These are phyloP conservation scores for Veloporphyrellus conicus DNA, from an alignment of 1,284 basidiomycete species.

Conservation along the genomic window DNA sequence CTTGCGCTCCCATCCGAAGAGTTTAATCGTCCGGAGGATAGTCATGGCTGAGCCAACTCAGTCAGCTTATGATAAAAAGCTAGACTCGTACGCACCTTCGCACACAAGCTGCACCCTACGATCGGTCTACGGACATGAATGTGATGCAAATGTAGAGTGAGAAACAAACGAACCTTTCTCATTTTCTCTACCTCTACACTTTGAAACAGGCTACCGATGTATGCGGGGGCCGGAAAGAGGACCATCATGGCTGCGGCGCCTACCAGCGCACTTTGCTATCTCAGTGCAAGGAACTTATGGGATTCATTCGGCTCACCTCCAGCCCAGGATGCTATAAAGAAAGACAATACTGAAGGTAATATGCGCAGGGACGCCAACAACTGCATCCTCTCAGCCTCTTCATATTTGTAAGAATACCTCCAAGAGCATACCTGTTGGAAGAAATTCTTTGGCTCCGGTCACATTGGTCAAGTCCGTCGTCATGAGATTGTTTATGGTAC, in stretches of 20 bases:
- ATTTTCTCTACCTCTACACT: constrained; percentile 16
- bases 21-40: constrained; percentile 60
- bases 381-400: constrained; percentile 2
- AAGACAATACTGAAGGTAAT: constrained; percentile 44
- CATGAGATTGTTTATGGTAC: constrained; percentile 58
- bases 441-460: constrained; percentile 41
- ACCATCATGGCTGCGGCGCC: constrained; percentile 10
- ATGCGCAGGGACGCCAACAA: constrained; percentile 45
- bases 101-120: constrained; percentile 21
- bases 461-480: constrained; percentile 50
- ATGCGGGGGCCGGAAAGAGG: constrained; percentile 18
- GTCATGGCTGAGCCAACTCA: constrained; percentile 33
- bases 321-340: constrained; percentile 45
- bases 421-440: constrained; percentile 28
- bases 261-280: constrained; percentile 12
- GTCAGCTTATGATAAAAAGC: not conserved
- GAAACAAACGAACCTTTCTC: constrained; percentile 10
- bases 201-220: constrained; percentile 11
- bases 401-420: not conserved
- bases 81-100: constrained; percentile 13
- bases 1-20: constrained; percentile 65
- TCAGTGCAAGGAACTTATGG: not conserved
- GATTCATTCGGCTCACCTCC: constrained; percentile 22
- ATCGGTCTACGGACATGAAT: constrained; percentile 15
- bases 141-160: not conserved